phyloP scores from a whole-genome alignment of 805 yeast genomes.

The Kregervanrija pseudodelftensis region DNA sequence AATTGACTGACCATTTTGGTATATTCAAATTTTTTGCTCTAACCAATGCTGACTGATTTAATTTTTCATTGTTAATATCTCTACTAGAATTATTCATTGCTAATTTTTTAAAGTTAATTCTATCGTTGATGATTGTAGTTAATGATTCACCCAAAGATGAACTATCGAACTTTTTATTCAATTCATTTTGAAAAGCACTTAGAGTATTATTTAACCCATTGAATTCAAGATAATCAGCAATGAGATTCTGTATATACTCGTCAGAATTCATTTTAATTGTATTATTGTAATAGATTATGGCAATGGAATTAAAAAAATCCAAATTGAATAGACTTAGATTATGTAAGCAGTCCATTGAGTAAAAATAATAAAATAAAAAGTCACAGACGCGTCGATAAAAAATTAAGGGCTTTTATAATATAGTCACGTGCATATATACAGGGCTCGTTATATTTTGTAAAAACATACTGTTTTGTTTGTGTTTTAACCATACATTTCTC shows the following conservation, averaged over 20 bases:
- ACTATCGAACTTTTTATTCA: conserved; percentile 27
- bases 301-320: too few species aligned
- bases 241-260: conserved; percentile 25
- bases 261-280: not conserved
- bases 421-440: too few species aligned
- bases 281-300: too few species aligned
- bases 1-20: conserved; percentile 22
- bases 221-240: conserved; percentile 55
- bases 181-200: conserved; percentile 39
- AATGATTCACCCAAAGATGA: conserved; percentile 28
- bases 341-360: too few species aligned
- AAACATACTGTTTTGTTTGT: too few species aligned
- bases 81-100: not conserved
- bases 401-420: too few species aligned
- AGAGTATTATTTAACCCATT: conserved; percentile 42
- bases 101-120: conserved; percentile 21
- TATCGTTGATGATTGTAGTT: conserved; percentile 29
- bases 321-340: too few species aligned
- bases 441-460: too few species aligned
- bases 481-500: too few species aligned
- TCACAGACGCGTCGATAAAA: too few species aligned
- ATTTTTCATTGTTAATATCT: conserved; percentile 8
- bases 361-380: too few species aligned
- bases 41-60: conserved; percentile 19
- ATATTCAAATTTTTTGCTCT: conserved; percentile 12